Evolutionary conservation across 208 protist species (phyloP).

Genomic region (Leishmania tropica): DNA sequence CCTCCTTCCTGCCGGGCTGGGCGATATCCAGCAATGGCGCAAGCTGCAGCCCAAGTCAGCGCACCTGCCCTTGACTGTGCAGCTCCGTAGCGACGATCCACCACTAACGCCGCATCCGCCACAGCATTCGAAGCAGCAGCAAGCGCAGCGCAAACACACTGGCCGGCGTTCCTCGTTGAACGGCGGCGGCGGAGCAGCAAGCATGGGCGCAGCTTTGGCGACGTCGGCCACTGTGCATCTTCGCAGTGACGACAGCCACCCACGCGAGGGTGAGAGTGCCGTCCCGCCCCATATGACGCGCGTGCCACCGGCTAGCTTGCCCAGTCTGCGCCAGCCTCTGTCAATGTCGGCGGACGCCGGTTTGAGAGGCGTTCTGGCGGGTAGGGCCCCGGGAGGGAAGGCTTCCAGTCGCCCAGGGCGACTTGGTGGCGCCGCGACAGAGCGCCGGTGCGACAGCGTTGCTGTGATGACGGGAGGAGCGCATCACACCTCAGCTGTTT

Average conservation of each 20-base stretch:
- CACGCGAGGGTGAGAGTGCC: background rate
- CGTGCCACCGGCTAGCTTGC: background rate
- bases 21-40: slow-evolving; percentile 30
- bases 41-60: slow-evolving; percentile 29
- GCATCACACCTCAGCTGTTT: background rate
- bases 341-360: background rate
- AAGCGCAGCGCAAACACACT: background rate
- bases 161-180: background rate
- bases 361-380: background rate
- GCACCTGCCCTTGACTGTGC: slow-evolving; percentile 33
- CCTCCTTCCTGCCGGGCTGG: slow-evolving; percentile 17
- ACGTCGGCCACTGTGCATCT: background rate
- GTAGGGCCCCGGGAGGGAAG: background rate
- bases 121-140: background rate
- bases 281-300: background rate
- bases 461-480: background rate
- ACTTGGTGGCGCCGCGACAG: background rate
- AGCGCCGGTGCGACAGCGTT: background rate
- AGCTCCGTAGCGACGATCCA: slow-evolving; percentile 16
- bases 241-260: background rate
- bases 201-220: background rate
- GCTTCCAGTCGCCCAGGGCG: background rate
- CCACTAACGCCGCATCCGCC: background rate
- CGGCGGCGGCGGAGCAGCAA: background rate
- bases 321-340: background rate